Percentiles rank a stretch among this genome's conserved stretches.
Evolutionary conservation across 2,329 filamentous ascomycete genomes (phyloP).

Genomic region (Penicillium palitans): DNA sequence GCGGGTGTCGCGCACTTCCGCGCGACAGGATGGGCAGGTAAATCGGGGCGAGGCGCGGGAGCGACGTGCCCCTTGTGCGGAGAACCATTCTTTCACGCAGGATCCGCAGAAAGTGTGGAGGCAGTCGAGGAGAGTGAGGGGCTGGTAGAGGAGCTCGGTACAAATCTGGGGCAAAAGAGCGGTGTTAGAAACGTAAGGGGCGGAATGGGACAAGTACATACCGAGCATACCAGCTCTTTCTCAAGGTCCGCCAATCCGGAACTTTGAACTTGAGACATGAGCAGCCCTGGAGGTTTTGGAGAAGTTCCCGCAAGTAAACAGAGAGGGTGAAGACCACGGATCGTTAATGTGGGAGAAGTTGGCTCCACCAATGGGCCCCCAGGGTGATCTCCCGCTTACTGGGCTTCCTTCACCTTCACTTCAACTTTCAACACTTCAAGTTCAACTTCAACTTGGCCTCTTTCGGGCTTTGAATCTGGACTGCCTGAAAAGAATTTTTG

Average conservation of each 20-base stretch:
- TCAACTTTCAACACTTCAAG: not conserved
- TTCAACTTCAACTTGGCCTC: not conserved
- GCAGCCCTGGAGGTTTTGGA: not conserved
- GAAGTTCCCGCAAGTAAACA: slow-evolving; percentile 1
- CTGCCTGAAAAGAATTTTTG: not conserved
- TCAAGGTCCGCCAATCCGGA: slow-evolving; percentile 68
- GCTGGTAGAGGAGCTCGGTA: slow-evolving; percentile 89
- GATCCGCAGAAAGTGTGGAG: slow-evolving; percentile 95
- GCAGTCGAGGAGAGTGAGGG: slow-evolving; percentile 87
- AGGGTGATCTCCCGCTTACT: slow-evolving; percentile 10
- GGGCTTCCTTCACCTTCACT: slow-evolving; percentile 9
- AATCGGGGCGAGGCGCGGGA: slow-evolving; percentile 58
- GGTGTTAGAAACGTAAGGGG: slow-evolving; percentile 19
- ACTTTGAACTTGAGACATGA: slow-evolving; percentile 16
- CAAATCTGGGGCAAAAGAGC: slow-evolving; percentile 68
- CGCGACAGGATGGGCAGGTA: slow-evolving; percentile 91
- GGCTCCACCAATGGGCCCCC: slow-evolving; percentile 6
- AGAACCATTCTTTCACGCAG: slow-evolving; percentile 95
- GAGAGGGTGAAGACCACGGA: not conserved
- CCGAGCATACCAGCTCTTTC: slow-evolving; percentile 92
- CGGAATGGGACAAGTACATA: slow-evolving; percentile 53
- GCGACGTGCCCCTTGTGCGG: slow-evolving; percentile 66
- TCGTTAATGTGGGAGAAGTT: slow-evolving; percentile 9
- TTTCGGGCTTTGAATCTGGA: not conserved
- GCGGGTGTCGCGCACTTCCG: slow-evolving; percentile 78